Evolutionary conservation across 768 basidiomycete species (phyloP), one percentile per base, ranked within the genome.

Genomic region (Tulasnella sp.): DNA sequence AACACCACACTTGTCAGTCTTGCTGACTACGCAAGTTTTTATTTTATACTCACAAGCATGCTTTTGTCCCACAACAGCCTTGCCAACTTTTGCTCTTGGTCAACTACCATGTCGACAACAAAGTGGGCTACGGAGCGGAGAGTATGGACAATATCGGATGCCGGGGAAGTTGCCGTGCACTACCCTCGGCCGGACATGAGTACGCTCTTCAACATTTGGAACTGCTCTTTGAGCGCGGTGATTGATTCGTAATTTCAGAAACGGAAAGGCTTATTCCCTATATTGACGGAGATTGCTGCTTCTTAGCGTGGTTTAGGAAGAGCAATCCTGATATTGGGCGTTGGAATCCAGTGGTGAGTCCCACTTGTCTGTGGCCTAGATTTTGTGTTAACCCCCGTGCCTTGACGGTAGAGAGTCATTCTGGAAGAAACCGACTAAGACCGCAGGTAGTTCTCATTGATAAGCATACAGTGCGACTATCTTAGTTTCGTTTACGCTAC

Each of bases 21-120:
- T 31, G 64, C 0, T 20, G 11, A 31, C 37, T 69, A 0, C 11
- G 12, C 3, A 28, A 16, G 16, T 5, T 31, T 16, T 28, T 14
- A 24, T 28, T 0, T 5, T 11, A 4, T 16, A 31, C 28, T 34
- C 0, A 34, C 64, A 16, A 8, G 6, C 4, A 28, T 8, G 54
- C 54, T 54, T 11, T 0, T n/a, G 54, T 34, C 28, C 34, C 31
- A 16, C 16, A 16, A 31, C 64, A 69, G 64, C 34, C 14, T 69
- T 69, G 64, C 64, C n/a, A 69, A 37, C 64, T 69, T 69, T 28
- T 69, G 64, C 64, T 69, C 64, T 7, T 69, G 64, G 64, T 69
- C 64, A 6, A 69, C 64, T 6, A 69, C 64, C 24, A 69, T 69
- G 64, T 69, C 64, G 28, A 69, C 28, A 3, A 69, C 64, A 69